These are phyloP conservation scores for Boletus sp. DNA, from an alignment of 768 basidiomycete genomes.

Conservation along the genomic window DNA sequence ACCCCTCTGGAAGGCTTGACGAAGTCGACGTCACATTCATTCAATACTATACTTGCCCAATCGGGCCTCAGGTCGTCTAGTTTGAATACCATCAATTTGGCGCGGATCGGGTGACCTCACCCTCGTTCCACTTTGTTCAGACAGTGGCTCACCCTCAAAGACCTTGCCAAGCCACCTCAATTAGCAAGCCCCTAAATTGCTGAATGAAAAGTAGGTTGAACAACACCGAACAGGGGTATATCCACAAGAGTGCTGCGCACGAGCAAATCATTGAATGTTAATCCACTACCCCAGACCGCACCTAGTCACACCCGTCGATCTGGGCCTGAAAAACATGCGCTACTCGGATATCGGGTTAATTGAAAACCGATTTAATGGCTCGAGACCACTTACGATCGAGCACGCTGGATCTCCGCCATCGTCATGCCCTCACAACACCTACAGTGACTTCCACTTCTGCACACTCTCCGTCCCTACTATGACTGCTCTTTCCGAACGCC, in stretches of 20 bases:
- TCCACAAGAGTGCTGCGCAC: constrained; percentile 8
- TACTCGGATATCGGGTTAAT: not conserved
- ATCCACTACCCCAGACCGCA: constrained; percentile 3
- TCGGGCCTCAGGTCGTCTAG: not conserved
- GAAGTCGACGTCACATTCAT: constrained; percentile 1
- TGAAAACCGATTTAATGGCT: not conserved
- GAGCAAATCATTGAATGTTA: constrained; percentile 3
- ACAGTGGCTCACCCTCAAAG: not conserved
- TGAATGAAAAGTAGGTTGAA: not conserved
- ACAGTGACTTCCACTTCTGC: constrained; percentile 67
- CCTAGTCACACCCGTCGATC: not conserved
- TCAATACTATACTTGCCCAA: constrained; percentile 7
- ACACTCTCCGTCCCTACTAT: constrained; percentile 26
- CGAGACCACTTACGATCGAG: constrained; percentile 10
- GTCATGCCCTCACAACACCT: constrained; percentile 63
- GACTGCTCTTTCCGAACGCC: constrained; percentile 44
- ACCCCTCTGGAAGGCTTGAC: constrained; percentile 12
- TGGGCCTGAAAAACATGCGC: not conserved
- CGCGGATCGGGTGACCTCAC: constrained; percentile 19
- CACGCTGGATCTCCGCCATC: not conserved
- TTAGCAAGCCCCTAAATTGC: constrained; percentile 8
- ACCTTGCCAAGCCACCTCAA: constrained; percentile 3
- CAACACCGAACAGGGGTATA: constrained; percentile 11
- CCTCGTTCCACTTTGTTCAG: not conserved
- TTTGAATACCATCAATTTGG: not conserved